Conservation (phyloP, 1,284 basidiomycete genomes). For the Porodaedalea pini region DNA sequence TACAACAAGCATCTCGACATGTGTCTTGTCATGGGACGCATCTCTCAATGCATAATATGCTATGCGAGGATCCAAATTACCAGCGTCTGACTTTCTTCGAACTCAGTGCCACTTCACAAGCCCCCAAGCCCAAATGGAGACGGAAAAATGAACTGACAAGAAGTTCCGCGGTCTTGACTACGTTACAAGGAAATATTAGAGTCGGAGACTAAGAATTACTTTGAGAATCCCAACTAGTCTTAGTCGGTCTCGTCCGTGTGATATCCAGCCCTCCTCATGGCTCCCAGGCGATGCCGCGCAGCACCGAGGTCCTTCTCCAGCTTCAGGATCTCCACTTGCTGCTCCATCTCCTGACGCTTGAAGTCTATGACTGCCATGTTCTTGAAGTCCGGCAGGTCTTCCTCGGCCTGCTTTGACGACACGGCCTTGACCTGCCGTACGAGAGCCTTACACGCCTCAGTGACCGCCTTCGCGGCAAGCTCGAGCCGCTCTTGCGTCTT, state of each 20-base stretch:
- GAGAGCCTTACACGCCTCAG: slow-evolving; percentile 96
- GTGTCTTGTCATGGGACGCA: not conserved
- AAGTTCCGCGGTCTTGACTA: not conserved
- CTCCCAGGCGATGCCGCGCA: slow-evolving; percentile 80
- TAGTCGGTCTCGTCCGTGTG: slow-evolving; percentile 77
- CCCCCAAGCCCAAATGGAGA: not conserved
- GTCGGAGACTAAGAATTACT: not conserved
- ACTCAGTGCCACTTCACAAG: no score
- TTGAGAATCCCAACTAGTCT: slow-evolving; percentile 20
- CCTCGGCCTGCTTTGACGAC: slow-evolving; percentile 76
- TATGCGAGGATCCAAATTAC: not conserved
- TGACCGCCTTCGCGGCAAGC: slow-evolving; percentile 95
- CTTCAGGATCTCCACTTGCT: slow-evolving; percentile 96
- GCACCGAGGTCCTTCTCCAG: slow-evolving; percentile 94
- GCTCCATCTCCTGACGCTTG: slow-evolving; percentile 98
- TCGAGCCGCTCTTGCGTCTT: slow-evolving; percentile 97
- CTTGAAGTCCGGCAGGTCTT: slow-evolving; percentile 87
- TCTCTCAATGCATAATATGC: slow-evolving; percentile 15
- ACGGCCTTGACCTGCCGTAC: slow-evolving; percentile 97
- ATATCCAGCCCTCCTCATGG: slow-evolving; percentile 89
- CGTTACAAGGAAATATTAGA: not conserved
- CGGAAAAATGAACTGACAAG: not conserved
- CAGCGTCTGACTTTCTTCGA: not conserved
- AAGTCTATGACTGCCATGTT: slow-evolving; percentile 93
- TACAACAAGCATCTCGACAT: slow-evolving; percentile 15